phyloP scores from a whole-genome alignment of 768 basidiomycete species.

The Leccinum disarticulatum region DNA sequence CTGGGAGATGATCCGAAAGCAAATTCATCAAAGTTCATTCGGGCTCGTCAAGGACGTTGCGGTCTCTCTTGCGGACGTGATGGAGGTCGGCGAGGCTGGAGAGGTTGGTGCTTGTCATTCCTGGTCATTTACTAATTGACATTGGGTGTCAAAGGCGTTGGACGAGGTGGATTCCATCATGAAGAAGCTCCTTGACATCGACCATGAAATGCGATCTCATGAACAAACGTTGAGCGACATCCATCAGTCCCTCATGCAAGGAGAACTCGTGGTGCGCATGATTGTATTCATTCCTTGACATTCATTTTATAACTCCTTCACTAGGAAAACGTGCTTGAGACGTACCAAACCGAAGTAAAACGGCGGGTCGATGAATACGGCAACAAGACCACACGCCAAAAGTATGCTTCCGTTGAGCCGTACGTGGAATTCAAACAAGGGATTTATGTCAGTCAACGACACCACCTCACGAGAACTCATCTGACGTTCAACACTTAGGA shows the following conservation, averaged over 20 bases:
- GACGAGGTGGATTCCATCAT: conserved; percentile 64
- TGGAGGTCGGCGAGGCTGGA: conserved; percentile 50
- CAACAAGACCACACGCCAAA: conserved; percentile 71
- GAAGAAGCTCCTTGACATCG: conserved; percentile 66
- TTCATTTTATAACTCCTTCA: background rate
- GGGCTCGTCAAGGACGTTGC: conserved; percentile 52
- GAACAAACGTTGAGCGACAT: conserved; percentile 53
- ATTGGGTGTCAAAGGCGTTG: conserved; percentile 42
- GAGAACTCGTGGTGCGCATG: conserved; percentile 56
- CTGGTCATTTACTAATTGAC: background rate
- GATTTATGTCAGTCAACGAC: conserved; percentile 56
- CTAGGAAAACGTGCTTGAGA: conserved; percentile 51
- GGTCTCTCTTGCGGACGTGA: conserved; percentile 59
- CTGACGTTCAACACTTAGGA: conserved; percentile 46
- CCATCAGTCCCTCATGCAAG: conserved; percentile 53
- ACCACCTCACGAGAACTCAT: background rate
- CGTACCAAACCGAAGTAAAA: conserved; percentile 51
- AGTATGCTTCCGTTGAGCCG: conserved; percentile 61
- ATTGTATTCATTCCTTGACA: background rate
- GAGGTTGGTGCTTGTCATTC: conserved; percentile 40
- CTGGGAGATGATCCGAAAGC: conserved; percentile 57
- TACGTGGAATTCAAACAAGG: conserved; percentile 64
- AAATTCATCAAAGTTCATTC: conserved; percentile 45
- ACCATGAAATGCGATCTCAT: conserved; percentile 59
- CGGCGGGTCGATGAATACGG: conserved; percentile 47